Evolutionary conservation across 139 green algal genomes (phyloP).

Genomic region (Chlamydomonas schloesseri): DNA sequence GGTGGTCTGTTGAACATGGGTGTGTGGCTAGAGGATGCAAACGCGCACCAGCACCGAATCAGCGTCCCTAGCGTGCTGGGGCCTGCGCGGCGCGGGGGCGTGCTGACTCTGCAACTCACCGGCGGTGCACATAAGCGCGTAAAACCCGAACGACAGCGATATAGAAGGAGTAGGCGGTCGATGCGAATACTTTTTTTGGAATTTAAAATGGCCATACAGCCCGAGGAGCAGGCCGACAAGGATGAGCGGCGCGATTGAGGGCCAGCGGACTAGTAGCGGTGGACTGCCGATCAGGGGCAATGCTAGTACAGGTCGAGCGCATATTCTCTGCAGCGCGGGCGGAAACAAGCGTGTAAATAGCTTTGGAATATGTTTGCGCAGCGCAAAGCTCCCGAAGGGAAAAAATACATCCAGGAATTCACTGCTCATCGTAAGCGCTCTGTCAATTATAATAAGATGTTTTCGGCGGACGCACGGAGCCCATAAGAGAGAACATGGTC

Average conservation of each 20-base stretch:
- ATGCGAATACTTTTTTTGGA: background rate
- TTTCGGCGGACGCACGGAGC: no score
- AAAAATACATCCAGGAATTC: constrained; percentile 24
- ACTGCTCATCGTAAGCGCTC: background rate
- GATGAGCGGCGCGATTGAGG: background rate
- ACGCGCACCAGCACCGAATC: no score
- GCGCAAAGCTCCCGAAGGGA: background rate
- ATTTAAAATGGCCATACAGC: no score
- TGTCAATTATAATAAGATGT: background rate
- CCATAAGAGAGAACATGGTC: no score
- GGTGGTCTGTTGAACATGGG: no score
- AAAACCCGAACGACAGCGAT: background rate
- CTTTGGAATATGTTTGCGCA: background rate
- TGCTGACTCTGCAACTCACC: no score
- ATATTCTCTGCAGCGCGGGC: background rate
- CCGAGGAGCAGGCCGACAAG: background rate
- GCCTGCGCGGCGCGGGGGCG: no score
- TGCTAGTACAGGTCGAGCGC: background rate
- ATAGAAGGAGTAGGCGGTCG: background rate
- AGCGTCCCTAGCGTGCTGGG: no score
- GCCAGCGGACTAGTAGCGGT: background rate
- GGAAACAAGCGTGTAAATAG: background rate
- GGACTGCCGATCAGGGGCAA: background rate
- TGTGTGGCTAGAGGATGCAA: no score
- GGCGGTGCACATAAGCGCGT: background rate